phyloP scores from a whole-genome alignment of 2,329 filamentous ascomycete genomes.

The Ascochyta clinopodiicola region DNA sequence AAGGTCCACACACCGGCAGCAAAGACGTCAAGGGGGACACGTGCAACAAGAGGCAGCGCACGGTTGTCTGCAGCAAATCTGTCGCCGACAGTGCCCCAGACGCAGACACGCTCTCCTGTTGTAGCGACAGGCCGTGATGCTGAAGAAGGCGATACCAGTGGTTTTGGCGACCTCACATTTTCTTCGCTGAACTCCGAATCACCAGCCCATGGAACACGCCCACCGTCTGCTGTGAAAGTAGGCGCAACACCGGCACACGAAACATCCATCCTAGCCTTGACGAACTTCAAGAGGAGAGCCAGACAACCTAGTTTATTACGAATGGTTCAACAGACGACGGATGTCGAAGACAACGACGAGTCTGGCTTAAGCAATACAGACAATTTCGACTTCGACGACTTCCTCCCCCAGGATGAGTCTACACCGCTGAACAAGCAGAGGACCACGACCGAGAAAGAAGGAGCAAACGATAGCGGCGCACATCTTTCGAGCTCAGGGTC shows the following conservation, averaged over 20 bases:
- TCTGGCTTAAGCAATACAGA: conserved; percentile 53
- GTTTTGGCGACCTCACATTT: conserved; percentile 43
- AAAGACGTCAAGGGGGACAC: conserved; percentile 24
- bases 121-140: conserved; percentile 15
- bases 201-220: conserved; percentile 45
- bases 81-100: conserved; percentile 14
- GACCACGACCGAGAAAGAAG: conserved; percentile 35
- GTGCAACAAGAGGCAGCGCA: conserved; percentile 28
- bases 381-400: conserved; percentile 50
- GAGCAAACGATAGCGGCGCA: conserved; percentile 34
- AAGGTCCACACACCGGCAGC: conserved; percentile 32
- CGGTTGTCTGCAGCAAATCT: conserved; percentile 22
- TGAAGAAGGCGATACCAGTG: conserved; percentile 36
- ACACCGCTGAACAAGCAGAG: conserved; percentile 64
- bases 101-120: conserved; percentile 7
- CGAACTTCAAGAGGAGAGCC: conserved; percentile 58
- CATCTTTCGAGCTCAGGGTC: conserved; percentile 42
- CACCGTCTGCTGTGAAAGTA: conserved; percentile 53
- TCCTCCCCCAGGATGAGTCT: conserved; percentile 70
- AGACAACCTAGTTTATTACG: conserved; percentile 58
- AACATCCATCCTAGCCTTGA: conserved; percentile 56
- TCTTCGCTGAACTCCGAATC: conserved; percentile 44
- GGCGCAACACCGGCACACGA: conserved; percentile 55
- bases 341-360: conserved; percentile 55
- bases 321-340: conserved; percentile 55